These are phyloP conservation scores for Sclerotiophoma versabilis DNA, from an alignment of 2,329 filamentous ascomycete species.

Conservation along the genomic window DNA sequence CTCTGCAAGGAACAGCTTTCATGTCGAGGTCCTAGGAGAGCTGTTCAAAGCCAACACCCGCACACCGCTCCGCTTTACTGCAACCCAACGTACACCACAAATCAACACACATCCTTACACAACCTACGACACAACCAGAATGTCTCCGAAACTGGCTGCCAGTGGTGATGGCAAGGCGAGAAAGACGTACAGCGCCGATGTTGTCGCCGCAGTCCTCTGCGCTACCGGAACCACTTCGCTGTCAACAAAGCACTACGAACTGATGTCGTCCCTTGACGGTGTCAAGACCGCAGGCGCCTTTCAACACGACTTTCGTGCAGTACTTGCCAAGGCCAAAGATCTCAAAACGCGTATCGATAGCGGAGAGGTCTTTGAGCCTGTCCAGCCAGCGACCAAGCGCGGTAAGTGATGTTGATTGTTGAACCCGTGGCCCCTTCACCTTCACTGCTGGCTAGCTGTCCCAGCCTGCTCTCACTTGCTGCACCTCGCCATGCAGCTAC, in stretches of 20 bases:
- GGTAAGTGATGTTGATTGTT: slow-evolving; percentile 19
- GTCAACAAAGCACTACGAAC: slow-evolving; percentile 21
- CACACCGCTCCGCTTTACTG: background rate
- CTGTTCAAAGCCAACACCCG: background rate
- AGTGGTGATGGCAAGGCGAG: slow-evolving; percentile 4
- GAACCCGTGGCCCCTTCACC: background rate
- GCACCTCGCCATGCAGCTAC: slow-evolving; percentile 2
- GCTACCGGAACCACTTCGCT: slow-evolving; percentile 22
- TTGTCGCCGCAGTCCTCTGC: slow-evolving; percentile 24
- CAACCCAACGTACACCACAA: background rate
- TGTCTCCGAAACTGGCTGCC: slow-evolving; percentile 1
- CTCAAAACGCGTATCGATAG: slow-evolving; percentile 21
- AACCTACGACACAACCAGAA: background rate
- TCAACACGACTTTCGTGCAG: slow-evolving; percentile 28
- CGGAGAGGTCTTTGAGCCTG: slow-evolving; percentile 27
- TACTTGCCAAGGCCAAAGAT: slow-evolving; percentile 26
- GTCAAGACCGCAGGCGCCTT: slow-evolving; percentile 24
- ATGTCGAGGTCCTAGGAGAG: background rate
- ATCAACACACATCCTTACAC: background rate
- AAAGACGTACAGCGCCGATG: slow-evolving; percentile 22
- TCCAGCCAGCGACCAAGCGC: slow-evolving; percentile 26
- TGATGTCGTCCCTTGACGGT: slow-evolving; percentile 32
- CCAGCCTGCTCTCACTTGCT: slow-evolving; percentile 2
- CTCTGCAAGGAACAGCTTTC: background rate
- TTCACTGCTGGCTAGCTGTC: background rate